Base-by-base conservation (phyloP, 2,329 filamentous ascomycete species). In the Calonectria naviculata region DNA sequence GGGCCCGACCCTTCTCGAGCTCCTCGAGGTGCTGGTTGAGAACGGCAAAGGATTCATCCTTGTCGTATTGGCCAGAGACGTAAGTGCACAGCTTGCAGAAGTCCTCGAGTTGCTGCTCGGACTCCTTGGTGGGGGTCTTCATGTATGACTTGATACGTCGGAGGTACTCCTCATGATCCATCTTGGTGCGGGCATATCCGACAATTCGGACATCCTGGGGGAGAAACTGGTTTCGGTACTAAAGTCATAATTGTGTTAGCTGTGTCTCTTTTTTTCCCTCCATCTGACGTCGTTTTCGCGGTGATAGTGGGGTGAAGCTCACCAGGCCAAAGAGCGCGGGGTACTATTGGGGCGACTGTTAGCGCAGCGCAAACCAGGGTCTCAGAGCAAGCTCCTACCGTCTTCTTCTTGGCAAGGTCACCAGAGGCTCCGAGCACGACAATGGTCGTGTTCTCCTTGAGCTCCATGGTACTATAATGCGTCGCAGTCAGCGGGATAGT, bases 351-450 rank as follows among this genome's bases (percentile, higher is more conserved):
- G 65, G 66, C 56, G 66, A 71, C 68, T 75, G 73, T 80, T 74
- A 79, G 78, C 74, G 69, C 62, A 72, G 68, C 62, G 68, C 65
- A 67, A 47, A 71, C 61, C 47, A 67, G 63, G 71, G 63, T 65
- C 69, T 65, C 72, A 70, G 72, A 46, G 54, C 63, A 63, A 67
- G 58, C 67, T 68, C 91, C 83, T 86, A 97, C 95, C 54, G 97
- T 99, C 93, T 99, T 99, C 93, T 99, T 99, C 91, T 99, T 99
- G 63, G 97, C 97, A 78, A 99, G 88, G 89, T 99, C 97, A 81
- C 97, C 97, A 65, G 97, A 99, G 76, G 97, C 97, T 81, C 97
- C 97, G 78, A 99, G 92, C 80, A 99, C 97, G 80, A 99, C 91
- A 81, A 99, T 97, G 82, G 95, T 91, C 76, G 97, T 99, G 90